Percentiles rank a stretch among this genome's conserved stretches.
phyloP scores from a whole-genome alignment of 345 rosid species.

The Dipteronia dyeriana region DNA sequence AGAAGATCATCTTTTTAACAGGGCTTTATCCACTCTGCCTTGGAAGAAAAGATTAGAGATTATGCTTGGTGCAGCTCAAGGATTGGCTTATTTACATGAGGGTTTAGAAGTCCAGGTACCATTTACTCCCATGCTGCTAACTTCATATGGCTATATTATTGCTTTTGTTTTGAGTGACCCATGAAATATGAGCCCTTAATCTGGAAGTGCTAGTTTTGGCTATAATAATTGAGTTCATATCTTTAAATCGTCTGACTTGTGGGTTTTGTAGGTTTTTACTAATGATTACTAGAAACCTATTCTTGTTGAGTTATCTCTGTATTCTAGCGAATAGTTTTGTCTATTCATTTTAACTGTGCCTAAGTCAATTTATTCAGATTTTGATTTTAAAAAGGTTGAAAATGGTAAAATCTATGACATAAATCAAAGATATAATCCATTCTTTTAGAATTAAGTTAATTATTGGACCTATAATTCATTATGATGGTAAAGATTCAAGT shows the following conservation, averaged over 20 bases:
- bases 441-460: not conserved
- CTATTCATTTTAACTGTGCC: not conserved
- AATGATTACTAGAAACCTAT: not conserved
- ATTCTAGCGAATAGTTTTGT: not conserved
- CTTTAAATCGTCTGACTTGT: not conserved
- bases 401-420: not conserved
- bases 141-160: not conserved
- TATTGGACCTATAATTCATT: not conserved
- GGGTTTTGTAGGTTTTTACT: constrained; percentile 1
- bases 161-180: not conserved
- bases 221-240: not conserved
- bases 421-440: not conserved
- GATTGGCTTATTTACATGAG: constrained; percentile 75
- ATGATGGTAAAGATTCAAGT: not conserved
- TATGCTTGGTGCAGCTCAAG: constrained; percentile 88
- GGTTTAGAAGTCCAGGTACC: constrained; percentile 72
- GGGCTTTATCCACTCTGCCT: constrained; percentile 37
- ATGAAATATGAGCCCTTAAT: not conserved
- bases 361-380: not conserved
- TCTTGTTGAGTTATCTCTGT: not conserved
- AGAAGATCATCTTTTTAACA: constrained; percentile 76
- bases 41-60: constrained; percentile 83
- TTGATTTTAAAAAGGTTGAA: not conserved
- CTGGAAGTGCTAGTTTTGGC: not conserved
- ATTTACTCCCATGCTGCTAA: not conserved